Base-by-base conservation (phyloP, 495 filamentous ascomycete species). In the Neurospora sp. region DNA sequence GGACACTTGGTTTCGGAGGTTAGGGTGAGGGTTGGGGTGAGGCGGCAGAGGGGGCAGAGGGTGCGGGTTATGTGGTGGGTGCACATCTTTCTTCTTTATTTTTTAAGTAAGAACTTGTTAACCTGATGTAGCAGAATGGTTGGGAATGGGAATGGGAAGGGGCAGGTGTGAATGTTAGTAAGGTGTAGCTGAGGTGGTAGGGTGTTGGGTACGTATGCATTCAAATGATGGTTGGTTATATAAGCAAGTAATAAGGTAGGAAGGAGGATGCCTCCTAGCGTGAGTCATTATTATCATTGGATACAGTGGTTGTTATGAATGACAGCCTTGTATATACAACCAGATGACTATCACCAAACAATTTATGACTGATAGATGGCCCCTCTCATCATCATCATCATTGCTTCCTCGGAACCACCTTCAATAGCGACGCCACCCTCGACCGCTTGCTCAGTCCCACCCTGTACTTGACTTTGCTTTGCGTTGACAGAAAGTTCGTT, bases 371-470 rank as follows among this genome's bases (percentile, higher is more conserved):
- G 20, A 8, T 3, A 20, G 18, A 46, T 11, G 20, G 5, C 20
- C 1, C n/a, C 14, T 61, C 20, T 53, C 46, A 9, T 61, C 14
- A 31, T 31, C 27, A 5, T 35, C 31, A 66, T 66, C 53, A 66
- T 4, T 66, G 53, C 53, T 66, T 66, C 53, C 53, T 66, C 27
- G 53, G 53, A 0, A 66, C 53, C 2, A 66, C 53, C 72, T 78
- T 80, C 68, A 80, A 40, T 72, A 80, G 53, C n/a, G 78, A 77
- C 22, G 78, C 78, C 14, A 80, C 78, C 68, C 75, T 73, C 48
- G 78, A 76, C 75, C 31, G 72, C 68, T 72, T 77, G 68, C 78
- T 80, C 72, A 80, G 37, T 2, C 78, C 78, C 27, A 80, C 78
- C 2, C 78, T 74, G 42, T 76, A 77, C 59, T 69, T 74, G 10